Evolutionary conservation across 2,329 filamentous ascomycete genomes (phyloP).

Genomic region (Thielaviopsis musarum): DNA sequence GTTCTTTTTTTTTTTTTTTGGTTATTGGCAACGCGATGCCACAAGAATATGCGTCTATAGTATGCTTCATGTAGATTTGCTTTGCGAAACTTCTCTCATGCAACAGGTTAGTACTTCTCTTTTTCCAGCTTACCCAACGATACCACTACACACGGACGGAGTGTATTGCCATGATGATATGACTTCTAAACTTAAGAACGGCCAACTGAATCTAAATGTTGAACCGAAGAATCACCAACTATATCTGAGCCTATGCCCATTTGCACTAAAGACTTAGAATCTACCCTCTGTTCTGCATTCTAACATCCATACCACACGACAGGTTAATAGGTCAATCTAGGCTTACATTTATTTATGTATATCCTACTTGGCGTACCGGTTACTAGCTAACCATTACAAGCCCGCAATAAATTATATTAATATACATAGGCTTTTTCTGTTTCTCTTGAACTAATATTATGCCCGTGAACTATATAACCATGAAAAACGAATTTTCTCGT

Average conservation of each 20-base stretch:
- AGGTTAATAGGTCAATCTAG: too few species aligned
- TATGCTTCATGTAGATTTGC: background rate
- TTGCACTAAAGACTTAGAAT: background rate
- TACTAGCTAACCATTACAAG: too few species aligned
- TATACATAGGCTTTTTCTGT: too few species aligned
- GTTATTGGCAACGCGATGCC: background rate
- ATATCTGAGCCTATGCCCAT: constrained; percentile 1
- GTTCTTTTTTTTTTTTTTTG: constrained; percentile 9
- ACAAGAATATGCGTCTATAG: background rate
- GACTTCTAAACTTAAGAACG: constrained; percentile 42
- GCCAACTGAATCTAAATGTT: constrained; percentile 37
- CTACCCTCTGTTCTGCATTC: too few species aligned
- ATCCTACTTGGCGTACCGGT: too few species aligned
- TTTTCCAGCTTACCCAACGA: background rate
- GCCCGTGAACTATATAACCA: too few species aligned
- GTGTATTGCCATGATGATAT: constrained; percentile 35
- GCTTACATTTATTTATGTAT: too few species aligned
- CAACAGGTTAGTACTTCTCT: background rate
- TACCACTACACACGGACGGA: background rate
- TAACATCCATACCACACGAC: too few species aligned
- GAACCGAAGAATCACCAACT: constrained; percentile 8
- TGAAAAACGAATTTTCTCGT: too few species aligned
- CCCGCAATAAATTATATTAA: too few species aligned
- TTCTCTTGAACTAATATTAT: too few species aligned
- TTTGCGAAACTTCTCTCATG: background rate